A percentile compares a stretch with the other conserved stretches of the same genome.
Conservation (phyloP, 306 rosid genomes). For the Neltuma alba region DNA sequence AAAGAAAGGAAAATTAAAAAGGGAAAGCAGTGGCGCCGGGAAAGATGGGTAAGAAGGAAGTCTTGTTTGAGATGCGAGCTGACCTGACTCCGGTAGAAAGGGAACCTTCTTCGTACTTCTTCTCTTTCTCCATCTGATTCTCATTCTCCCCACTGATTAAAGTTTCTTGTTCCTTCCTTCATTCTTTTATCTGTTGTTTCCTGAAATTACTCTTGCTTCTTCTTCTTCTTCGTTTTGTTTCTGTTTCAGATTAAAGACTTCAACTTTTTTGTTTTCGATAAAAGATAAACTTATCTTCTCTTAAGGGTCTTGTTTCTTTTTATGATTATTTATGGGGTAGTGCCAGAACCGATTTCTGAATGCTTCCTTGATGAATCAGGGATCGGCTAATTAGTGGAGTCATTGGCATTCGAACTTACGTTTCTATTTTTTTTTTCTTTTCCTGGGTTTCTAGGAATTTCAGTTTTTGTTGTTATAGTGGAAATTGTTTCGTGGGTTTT, state of each 20-base stretch:
- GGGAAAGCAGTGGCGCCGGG: slow-evolving; percentile 33
- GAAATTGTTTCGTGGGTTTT: slow-evolving; percentile 32
- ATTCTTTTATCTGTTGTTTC: slow-evolving; percentile 21
- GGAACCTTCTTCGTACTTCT: slow-evolving; percentile 81
- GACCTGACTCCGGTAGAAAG: slow-evolving; percentile 58
- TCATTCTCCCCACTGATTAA: slow-evolving; percentile 68
- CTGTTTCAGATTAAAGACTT: slow-evolving; percentile 25
- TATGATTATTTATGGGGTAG: slow-evolving; percentile 40
- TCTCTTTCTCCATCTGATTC: slow-evolving; percentile 75
- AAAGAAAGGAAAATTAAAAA: slow-evolving; percentile 22
- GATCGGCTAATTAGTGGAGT: slow-evolving; percentile 49
- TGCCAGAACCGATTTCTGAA: slow-evolving; percentile 54
- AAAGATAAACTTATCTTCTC: slow-evolving; percentile 8
- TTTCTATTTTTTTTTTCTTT: slow-evolving; percentile 1
- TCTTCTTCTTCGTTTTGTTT: not conserved
- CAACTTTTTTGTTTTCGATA: slow-evolving; percentile 18
- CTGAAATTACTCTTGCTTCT: slow-evolving; percentile 19
- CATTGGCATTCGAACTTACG: slow-evolving; percentile 33
- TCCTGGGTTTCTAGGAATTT: slow-evolving; percentile 28
- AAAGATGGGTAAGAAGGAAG: slow-evolving; percentile 49
- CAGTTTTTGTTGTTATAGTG: slow-evolving; percentile 17
- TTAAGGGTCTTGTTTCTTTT: slow-evolving; percentile 35
- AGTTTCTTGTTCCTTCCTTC: slow-evolving; percentile 14
- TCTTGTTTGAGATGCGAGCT: slow-evolving; percentile 76
- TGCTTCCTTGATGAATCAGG: slow-evolving; percentile 66